A percentile compares a stretch with the other conserved stretches of the same genome.
These are phyloP conservation scores for Cyclostephanos tholiformis DNA, from an alignment of 108 stramenopile genomes.

Conservation along the genomic window DNA sequence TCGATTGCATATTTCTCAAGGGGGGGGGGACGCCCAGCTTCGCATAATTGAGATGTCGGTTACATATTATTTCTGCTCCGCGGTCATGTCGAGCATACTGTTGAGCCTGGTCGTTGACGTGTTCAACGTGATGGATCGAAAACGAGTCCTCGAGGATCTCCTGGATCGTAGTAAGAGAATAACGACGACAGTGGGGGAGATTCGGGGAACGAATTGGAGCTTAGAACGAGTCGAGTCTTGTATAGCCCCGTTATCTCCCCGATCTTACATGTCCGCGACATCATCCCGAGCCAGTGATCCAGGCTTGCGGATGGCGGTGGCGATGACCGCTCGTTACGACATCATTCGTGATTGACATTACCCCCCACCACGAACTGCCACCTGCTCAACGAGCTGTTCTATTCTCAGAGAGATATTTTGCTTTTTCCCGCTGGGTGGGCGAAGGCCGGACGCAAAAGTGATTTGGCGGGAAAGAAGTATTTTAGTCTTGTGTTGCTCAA, in stretches of 20 bases:
- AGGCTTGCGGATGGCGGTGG: neutral
- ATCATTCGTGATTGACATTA: conserved; percentile 9
- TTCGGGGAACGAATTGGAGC: conserved; percentile 21
- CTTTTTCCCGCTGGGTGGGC: too few relatives aligned
- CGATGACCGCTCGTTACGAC: neutral
- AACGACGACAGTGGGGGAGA: neutral
- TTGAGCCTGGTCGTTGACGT: conserved; percentile 71
- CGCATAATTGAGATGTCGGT: conserved; percentile 75
- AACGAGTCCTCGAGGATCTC: conserved; percentile 26
- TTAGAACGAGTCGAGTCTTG: conserved; percentile 12
- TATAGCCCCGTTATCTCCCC: neutral
- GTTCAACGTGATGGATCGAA: conserved; percentile 48
- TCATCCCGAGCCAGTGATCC: neutral
- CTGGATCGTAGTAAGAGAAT: conserved; percentile 21
- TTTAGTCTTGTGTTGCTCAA: too few relatives aligned
- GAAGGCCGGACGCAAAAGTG: too few relatives aligned
- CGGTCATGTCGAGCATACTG: conserved; percentile 80
- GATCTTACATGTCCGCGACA: neutral
- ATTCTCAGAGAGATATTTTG: too few relatives aligned
- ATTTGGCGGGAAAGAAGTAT: too few relatives aligned
- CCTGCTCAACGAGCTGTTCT: conserved; percentile 38
- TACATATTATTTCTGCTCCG: conserved; percentile 81
- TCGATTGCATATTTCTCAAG: conserved; percentile 60
- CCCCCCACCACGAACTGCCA: conserved; percentile 45
- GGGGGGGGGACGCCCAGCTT: conserved; percentile 72